Evolutionary conservation across 2,329 filamentous ascomycete genomes (phyloP).

Genomic region (Malbranchea zuffiana): DNA sequence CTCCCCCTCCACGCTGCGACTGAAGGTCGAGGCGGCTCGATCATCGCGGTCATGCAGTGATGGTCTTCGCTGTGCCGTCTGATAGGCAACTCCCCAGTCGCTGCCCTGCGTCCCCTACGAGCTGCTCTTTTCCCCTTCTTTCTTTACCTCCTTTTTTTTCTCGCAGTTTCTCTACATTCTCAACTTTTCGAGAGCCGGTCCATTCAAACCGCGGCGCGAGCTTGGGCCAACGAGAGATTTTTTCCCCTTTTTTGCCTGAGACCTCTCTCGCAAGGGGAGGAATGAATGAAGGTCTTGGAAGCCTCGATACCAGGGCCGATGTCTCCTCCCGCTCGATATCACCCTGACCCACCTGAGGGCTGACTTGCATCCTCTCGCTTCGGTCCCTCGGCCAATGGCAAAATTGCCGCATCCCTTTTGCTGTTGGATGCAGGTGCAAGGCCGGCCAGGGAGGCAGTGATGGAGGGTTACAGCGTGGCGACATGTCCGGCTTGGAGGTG

Average conservation of each 20-base stretch:
- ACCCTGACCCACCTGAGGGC: not conserved
- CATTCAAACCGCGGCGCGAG: not conserved
- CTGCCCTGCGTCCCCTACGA: not conserved
- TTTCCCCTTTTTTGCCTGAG: no score
- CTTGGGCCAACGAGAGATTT: not conserved
- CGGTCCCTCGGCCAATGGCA: slow-evolving; percentile 2
- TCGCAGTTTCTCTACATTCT: not conserved
- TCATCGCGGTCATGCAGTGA: slow-evolving; percentile 1
- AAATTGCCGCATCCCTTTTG: slow-evolving; percentile 4
- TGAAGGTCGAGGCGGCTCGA: not conserved
- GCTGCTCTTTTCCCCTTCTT: not conserved
- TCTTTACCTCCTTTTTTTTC: not conserved
- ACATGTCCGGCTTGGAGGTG: slow-evolving; percentile 2
- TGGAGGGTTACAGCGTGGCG: not conserved
- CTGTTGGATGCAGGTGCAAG: not conserved
- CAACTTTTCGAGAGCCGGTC: slow-evolving; percentile 1
- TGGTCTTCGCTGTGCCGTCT: not conserved
- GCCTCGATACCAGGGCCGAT: no score
- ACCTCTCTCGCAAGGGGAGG: no score
- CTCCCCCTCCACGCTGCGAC: not conserved
- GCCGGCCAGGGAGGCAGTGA: not conserved
- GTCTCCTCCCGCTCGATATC: not conserved
- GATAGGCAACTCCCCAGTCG: not conserved
- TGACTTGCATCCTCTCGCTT: not conserved
- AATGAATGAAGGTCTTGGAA: no score